phyloP scores from a whole-genome alignment of 768 basidiomycete genomes.

The Pisolithus orientalis region DNA sequence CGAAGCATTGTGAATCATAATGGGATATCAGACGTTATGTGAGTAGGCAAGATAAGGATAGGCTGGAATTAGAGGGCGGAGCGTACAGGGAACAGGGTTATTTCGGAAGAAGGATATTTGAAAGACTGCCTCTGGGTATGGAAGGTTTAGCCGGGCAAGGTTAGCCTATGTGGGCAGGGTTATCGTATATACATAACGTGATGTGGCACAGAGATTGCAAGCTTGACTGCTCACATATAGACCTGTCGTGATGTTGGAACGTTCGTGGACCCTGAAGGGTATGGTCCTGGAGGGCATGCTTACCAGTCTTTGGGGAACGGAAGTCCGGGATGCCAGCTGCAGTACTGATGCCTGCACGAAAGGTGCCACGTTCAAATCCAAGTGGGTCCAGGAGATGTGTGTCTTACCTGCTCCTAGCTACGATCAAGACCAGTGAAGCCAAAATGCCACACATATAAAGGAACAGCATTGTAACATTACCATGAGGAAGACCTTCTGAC shows the following conservation, averaged over 20 bases:
- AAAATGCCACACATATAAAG: slow-evolving; percentile 4
- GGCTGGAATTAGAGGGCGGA: background rate
- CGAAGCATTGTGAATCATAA: background rate
- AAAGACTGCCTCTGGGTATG: slow-evolving; percentile 95
- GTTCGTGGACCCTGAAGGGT: too few relatives aligned
- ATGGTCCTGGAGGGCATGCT: slow-evolving; percentile 10
- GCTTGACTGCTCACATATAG: background rate
- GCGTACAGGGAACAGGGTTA: slow-evolving; percentile 72
- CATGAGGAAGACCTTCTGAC: slow-evolving; percentile 70
- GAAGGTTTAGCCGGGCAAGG: slow-evolving; percentile 67
- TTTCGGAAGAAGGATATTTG: slow-evolving; percentile 80
- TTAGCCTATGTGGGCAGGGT: slow-evolving; percentile 48
- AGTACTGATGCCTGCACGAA: slow-evolving; percentile 57
- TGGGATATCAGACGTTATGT: background rate
- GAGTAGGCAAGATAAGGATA: background rate
- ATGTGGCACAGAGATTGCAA: slow-evolving; percentile 1
- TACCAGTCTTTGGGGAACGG: slow-evolving; percentile 78
- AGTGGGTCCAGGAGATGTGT: background rate
- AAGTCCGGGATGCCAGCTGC: slow-evolving; percentile 88
- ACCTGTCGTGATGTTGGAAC: too few relatives aligned
- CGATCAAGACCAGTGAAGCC: background rate
- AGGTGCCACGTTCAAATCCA: background rate
- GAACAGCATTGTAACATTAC: slow-evolving; percentile 29
- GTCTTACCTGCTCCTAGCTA: slow-evolving; percentile 65
- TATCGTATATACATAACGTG: slow-evolving; percentile 24